phyloP scores from a whole-genome alignment of 2,329 filamentous ascomycete genomes.

The Alternaria arborescens region DNA sequence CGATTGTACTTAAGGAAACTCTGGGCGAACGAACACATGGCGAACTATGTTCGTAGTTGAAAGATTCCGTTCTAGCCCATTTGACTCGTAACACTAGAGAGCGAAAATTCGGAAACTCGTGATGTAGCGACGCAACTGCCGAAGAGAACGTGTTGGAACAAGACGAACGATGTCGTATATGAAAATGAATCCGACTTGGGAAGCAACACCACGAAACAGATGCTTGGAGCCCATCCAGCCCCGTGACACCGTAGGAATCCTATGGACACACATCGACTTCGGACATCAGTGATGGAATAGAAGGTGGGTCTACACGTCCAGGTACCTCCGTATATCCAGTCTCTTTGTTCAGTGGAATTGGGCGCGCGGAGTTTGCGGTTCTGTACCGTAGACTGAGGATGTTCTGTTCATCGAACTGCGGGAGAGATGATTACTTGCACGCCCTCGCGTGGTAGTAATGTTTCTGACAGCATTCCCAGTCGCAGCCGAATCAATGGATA shows the following conservation, averaged over 20 bases:
- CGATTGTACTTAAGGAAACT: neutral
- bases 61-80: neutral
- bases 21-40: neutral
- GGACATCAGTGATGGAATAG: neutral
- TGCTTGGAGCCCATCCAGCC: neutral
- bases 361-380: neutral
- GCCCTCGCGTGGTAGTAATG: slow-evolving; percentile 4
- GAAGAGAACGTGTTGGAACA: neutral
- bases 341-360: slow-evolving; percentile 4
- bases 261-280: neutral
- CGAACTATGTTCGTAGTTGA: neutral
- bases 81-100: neutral
- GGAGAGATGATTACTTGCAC: slow-evolving; percentile 11
- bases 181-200: neutral
- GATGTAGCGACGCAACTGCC: neutral
- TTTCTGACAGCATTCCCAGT: slow-evolving; percentile 13
- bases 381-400: slow-evolving; percentile 6
- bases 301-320: neutral
- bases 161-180: neutral
- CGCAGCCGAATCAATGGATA: slow-evolving; percentile 15
- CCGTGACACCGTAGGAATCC: no score
- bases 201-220: neutral
- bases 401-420: neutral
- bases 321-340: neutral
- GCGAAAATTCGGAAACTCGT: neutral